Evolutionary conservation across 2,329 filamentous ascomycete species (phyloP), one percentile per base, ranked within the genome.

Genomic region (Botrytis aclada): DNA sequence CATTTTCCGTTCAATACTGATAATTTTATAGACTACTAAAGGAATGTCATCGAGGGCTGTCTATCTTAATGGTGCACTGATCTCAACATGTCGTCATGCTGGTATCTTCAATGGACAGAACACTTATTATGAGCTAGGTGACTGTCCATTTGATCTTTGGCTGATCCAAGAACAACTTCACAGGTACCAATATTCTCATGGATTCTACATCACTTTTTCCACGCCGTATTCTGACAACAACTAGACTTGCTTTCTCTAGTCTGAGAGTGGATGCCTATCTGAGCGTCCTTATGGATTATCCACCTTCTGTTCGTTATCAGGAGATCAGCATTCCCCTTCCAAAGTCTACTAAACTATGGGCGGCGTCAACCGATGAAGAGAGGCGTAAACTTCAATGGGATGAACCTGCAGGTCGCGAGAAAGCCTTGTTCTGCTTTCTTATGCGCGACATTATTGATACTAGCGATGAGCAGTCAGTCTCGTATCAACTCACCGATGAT

Each of bases 31-130:
- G 69, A 70, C 56, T 1, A 37, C 56, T 10, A 62, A 39, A n/a
- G 56, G 56, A 16, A 51, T 70, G 69, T 60, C 56, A 14, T 45
- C 56, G 9, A 63, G 56, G 29, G 69, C 69, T 32, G 56, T 70
- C 25, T 56, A 70, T 61, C 58, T 70, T 29, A 70, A 70, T 39
- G 39, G 69, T 37, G 34, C 51, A 45, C 16, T 70, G 20, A 32
- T 63, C 16, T 63, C 69, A 37, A 70, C 56, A 8, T 70, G 69
- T 39, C 69, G 69, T 16, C 41, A 70, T 34, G 56, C 41, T 4
- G 69, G 69, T n/a, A 47, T 70, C 3, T 70, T 70, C 32, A 70
- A 70, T 39, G 69, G 56, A n/a, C 69, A 70, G 29, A 70, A 70
- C 32, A 63, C 29, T 22, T 70, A 70, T 47, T 70, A 70, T 47